A percentile compares a stretch with the other conserved stretches of the same genome.
phyloP scores from a whole-genome alignment of 768 basidiomycete species.

The Rhodotorula babjevae region DNA sequence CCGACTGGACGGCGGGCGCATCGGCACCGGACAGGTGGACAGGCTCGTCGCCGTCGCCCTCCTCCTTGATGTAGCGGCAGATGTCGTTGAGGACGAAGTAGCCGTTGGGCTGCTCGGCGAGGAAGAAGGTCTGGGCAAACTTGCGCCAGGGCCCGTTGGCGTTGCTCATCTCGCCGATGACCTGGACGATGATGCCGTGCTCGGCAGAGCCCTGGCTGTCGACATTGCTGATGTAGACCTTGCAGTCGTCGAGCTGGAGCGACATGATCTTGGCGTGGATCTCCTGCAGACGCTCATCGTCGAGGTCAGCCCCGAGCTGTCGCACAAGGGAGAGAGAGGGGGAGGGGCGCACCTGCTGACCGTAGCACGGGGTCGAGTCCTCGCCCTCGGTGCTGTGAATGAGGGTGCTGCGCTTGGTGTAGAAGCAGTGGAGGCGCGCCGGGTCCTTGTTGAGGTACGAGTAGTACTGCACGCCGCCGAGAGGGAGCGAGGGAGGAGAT shows the following conservation, averaged over 20 bases:
- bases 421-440: slow-evolving; percentile 94
- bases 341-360: slow-evolving; percentile 67
- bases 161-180: slow-evolving; percentile 97
- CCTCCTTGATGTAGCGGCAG: slow-evolving; percentile 93
- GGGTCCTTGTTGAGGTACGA: slow-evolving; percentile 98
- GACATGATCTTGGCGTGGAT: slow-evolving; percentile 94
- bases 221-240: slow-evolving; percentile 97
- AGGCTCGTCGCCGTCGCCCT: slow-evolving; percentile 50
- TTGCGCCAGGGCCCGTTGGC: slow-evolving; percentile 87
- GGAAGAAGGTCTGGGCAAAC: slow-evolving; percentile 99
- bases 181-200: slow-evolving; percentile 96
- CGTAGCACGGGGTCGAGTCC: slow-evolving; percentile 78
- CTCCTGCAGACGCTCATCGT: slow-evolving; percentile 57
- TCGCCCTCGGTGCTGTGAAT: slow-evolving; percentile 97
- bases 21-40: slow-evolving; percentile 7
- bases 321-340: neutral
- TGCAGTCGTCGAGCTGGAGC: slow-evolving; percentile 91
- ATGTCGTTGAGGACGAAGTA: slow-evolving; percentile 99
- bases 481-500: neutral
- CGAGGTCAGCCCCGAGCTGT: slow-evolving; percentile 9
- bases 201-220: slow-evolving; percentile 93
- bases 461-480: slow-evolving; percentile 69
- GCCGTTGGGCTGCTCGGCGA: slow-evolving; percentile 96
- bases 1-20: neutral
- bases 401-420: slow-evolving; percentile 95